Conservation (phyloP, 2,329 filamentous ascomycete species). For the Colletotrichum theobromicola region DNA sequence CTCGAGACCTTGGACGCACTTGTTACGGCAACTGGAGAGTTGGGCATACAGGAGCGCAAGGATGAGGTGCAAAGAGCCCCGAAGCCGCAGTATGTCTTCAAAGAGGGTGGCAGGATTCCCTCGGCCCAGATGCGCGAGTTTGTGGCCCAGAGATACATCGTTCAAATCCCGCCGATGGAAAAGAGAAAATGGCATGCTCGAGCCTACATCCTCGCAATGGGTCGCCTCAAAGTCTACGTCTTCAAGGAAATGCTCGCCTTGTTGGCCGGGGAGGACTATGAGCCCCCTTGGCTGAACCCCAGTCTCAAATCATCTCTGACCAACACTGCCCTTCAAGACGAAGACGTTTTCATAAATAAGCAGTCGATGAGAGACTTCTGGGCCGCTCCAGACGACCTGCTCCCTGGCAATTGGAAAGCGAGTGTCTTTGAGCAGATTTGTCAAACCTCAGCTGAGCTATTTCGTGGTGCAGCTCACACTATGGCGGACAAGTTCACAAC, state of each 20-base stretch:
- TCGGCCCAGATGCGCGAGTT: conserved; percentile 42
- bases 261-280: conserved; percentile 37
- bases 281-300: conserved; percentile 40
- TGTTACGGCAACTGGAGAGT: conserved; percentile 30
- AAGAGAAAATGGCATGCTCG: conserved; percentile 41
- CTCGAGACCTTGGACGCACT: conserved; percentile 33
- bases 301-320: conserved; percentile 38
- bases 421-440: conserved; percentile 39
- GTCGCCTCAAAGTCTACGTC: conserved; percentile 41
- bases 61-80: not conserved
- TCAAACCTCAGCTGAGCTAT: conserved; percentile 35
- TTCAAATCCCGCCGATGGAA: conserved; percentile 33
- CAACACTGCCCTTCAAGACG: conserved; percentile 41
- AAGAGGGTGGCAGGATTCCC: conserved; percentile 37
- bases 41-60: conserved; percentile 18
- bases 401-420: conserved; percentile 36
- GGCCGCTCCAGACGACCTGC: conserved; percentile 30
- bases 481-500: conserved; percentile 44
- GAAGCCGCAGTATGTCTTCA: conserved; percentile 30
- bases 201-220: conserved; percentile 39
- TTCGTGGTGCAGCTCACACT: conserved; percentile 37
- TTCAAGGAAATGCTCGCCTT: conserved; percentile 41
- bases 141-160: conserved; percentile 42
- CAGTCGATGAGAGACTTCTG: conserved; percentile 41
- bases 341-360: conserved; percentile 33